Conservation (phyloP, 257 asterid species). For the Scutellaria baicalensis region DNA sequence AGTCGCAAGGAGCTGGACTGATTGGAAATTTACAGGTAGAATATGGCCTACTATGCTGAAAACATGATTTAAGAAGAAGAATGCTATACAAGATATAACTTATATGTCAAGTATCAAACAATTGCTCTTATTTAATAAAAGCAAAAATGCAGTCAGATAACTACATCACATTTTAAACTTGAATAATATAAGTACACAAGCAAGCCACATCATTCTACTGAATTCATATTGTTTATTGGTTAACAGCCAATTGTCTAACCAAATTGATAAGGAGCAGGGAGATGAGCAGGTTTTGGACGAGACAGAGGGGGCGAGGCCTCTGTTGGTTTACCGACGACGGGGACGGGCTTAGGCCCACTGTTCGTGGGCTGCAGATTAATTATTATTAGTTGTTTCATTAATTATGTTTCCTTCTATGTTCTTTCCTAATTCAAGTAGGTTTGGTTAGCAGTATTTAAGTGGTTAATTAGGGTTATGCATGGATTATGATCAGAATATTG, state of each 20-base stretch:
- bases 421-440: too few relatives aligned
- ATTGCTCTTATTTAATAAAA: neutral
- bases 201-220: neutral
- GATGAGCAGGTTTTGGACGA: too few relatives aligned
- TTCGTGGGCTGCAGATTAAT: too few relatives aligned
- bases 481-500: too few relatives aligned
- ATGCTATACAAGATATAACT: neutral
- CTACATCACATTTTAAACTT: neutral
- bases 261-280: neutral
- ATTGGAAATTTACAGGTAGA: neutral
- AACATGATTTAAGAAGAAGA: neutral
- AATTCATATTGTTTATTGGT: neutral
- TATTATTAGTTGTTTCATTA: too few relatives aligned
- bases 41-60: neutral
- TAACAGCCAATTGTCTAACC: neutral
- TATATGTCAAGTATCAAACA: neutral
- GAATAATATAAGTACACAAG: neutral
- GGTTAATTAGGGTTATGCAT: too few relatives aligned
- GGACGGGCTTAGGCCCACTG: too few relatives aligned
- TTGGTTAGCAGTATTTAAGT: too few relatives aligned
- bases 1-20: neutral
- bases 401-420: too few relatives aligned
- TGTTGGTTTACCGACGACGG: too few relatives aligned
- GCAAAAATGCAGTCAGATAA: neutral
- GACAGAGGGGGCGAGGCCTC: too few relatives aligned